Base-by-base conservation (phyloP, 2,329 filamentous ascomycete species). In the Aspergillus sp. region DNA sequence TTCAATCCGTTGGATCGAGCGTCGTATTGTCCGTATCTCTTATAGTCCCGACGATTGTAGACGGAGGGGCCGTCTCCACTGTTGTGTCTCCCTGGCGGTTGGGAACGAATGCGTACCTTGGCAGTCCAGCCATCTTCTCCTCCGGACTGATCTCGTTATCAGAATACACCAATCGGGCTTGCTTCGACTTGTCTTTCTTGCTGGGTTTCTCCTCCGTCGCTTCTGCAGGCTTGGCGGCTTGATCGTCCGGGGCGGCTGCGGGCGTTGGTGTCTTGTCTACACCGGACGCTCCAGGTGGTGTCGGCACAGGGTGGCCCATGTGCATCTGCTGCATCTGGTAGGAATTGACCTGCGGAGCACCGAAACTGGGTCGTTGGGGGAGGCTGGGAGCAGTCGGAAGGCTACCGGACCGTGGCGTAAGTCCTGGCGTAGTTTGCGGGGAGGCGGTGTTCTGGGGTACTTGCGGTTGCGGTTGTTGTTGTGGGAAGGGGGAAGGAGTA, bases 91-190 rank as follows among this genome's bases (percentile, higher is more conserved):
- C 58, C 58, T 63, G 67, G 47, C 59, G 63, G 56, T 71, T 66
- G 60, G 78, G 79, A 61, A 74, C 73, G 66, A 81, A 86, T 59
- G 84, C 82, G 73, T 94, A 95, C 68, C 82, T 84, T 52, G 86
- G 76, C 72, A 93, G 73, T 63, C 74, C 72, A 23, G 88, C 85
- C 87, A 95, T 90, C 71, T 84, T 88, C 77, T 95, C 90, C 73
- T 96, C 90, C 1, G 89, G 87, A 60, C 87, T 93, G 61, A 83
- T 74, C 49, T 86, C 84, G 45, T 85, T 82, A 63, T 94, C 88
- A 53, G 83, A 83, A 72, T 93, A 95, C 25, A 95, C 76, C 79
- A 95, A 84, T 65, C 81, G 74, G 58, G 73, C 79, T 48, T 76
- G 75, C 64, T 84, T 85, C 61, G 77, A 74, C 62, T 83, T 84